Base-by-base conservation (phyloP, 192 early-diverging fungal species). In the Linnemannia elongata region DNA sequence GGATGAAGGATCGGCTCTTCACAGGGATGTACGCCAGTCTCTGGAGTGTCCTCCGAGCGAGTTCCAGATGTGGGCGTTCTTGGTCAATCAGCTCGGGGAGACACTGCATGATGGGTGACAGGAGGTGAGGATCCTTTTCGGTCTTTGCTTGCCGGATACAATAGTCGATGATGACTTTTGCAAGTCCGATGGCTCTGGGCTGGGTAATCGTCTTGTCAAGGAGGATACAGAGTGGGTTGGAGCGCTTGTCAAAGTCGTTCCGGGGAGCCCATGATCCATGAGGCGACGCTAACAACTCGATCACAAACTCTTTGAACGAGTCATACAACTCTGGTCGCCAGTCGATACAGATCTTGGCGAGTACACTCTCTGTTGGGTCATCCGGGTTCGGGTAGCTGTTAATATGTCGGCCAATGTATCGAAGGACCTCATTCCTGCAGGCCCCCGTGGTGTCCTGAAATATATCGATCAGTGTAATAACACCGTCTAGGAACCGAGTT, bases 111-210 rank as follows among this genome's bases (percentile, higher is more conserved):
- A 74, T 44, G 18, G 44, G 47, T 4, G 30, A 49, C 18, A 74
- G 24, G 4, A 49, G 33, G 24, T 38, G 20, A 12, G 42, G 44
- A 12, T 74, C 47, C 45, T 49, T 44, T 22, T 74, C 73, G 30
- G 30, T 36, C 45, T 33, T 74, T 2, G 47, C 73, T 17, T 74
- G 41, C 8, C 35, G 41, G 44, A 74, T 49, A 74, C 73, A 74
- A 54, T 74, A 74, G 45, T 74, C 73, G 45, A 74, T 74, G 15
- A 74, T 30, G 24, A 74, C 47, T 18, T 74, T n/a, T n/a, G 47
- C 73, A 15, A 74, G 41, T 3, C 44, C 73, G 6, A 74, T 44
- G 17, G 47, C 44, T 36, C n/a, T 33, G 2, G 73, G 73, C 12
- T 74, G 39, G 10, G 73, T 74, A 9, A 18, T 36, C 30, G 73